Base-by-base conservation (phyloP, 805 yeast species). In the Ogataea saltuana region DNA sequence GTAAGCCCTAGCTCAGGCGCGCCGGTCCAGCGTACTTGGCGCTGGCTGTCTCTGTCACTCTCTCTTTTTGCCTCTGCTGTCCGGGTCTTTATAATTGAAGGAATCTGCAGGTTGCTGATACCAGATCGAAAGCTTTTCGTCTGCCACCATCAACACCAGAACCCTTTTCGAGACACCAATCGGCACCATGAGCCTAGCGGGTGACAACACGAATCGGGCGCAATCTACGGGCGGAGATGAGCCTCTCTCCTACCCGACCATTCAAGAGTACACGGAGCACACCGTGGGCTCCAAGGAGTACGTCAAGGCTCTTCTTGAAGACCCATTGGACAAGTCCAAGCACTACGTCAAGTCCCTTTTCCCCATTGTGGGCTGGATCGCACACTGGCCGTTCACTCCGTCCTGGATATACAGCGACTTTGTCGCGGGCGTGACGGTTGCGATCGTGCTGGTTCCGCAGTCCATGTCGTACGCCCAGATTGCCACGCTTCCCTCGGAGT, bases 381-480 rank as follows among this genome's bases (percentile, higher is more conserved):
- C 83, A 44, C 87, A 88, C 59, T 90, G 90, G 67, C 90, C 90
- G 59, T 56, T 72, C 9, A 73, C 75, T 21, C 57, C 56, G 3
- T 27, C 53, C 10, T 90, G 97, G 97, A 67, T 83, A 12, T 78
- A 79, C 45, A 78, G 88, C 22, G 97, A 90, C 65, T 64, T 90
- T 49, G 81, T 89, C 43, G 96, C 97, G 2, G 97, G 97, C 61
- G 74, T 90, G 46, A 88, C 97, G 1, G 96, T 90, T 16, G 97
- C 97, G 33, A 81, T 86, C 48, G 97, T 90, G 15, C 74, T 89
- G 52, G 96, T 90, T 22, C 97, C 97, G 3, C 97, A 90, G 65
- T 82, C 93, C 3, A 90, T 90, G 97, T 89, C 97, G 0, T 90
- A 90, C 61, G 97, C 97, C 7, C 81, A 78, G 59, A 69, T 90